Conservation (phyloP, 768 basidiomycete species). For the Russula sp. region DNA sequence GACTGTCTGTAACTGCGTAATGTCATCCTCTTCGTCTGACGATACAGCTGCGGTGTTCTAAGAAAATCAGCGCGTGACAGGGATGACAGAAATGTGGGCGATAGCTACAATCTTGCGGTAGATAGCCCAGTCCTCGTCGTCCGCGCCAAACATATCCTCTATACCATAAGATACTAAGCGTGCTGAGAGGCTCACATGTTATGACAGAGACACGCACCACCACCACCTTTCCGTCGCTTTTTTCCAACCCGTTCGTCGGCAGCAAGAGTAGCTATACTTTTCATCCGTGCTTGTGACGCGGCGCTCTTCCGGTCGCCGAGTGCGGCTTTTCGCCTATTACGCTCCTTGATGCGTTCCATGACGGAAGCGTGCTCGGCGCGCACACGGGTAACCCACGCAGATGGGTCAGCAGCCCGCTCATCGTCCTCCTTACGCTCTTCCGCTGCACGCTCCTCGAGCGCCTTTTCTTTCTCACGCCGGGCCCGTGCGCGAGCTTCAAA, state of each 20-base stretch:
- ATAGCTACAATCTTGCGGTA: slow-evolving; percentile 88
- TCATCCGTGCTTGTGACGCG: slow-evolving; percentile 90
- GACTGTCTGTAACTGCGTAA: slow-evolving; percentile 63
- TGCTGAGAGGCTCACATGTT: slow-evolving; percentile 34
- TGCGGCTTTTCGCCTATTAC: slow-evolving; percentile 74
- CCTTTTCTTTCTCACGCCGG: slow-evolving; percentile 83
- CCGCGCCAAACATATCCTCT: slow-evolving; percentile 93
- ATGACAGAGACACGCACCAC: slow-evolving; percentile 49
- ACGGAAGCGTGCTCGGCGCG: slow-evolving; percentile 79
- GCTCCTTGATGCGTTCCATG: slow-evolving; percentile 82
- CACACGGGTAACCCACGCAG: slow-evolving; percentile 70
- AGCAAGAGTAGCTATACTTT: slow-evolving; percentile 88
- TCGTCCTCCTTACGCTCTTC: slow-evolving; percentile 68
- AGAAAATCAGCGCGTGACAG: slow-evolving; percentile 7
- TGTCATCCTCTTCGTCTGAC: slow-evolving; percentile 89
- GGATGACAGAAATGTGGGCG: too few species aligned
- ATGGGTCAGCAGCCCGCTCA: slow-evolving; percentile 67
- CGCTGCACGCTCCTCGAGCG: slow-evolving; percentile 62
- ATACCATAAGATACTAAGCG: background rate
- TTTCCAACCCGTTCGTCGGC: slow-evolving; percentile 78
- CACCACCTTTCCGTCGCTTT: slow-evolving; percentile 79
- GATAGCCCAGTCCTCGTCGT: slow-evolving; percentile 96
- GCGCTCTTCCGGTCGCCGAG: slow-evolving; percentile 76
- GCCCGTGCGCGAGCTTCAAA: slow-evolving; percentile 86
- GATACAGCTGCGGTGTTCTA: slow-evolving; percentile 70